Evolutionary conservation across 2,329 filamentous ascomycete species (phyloP).

Genomic region (Pyrenochaeta sp.): DNA sequence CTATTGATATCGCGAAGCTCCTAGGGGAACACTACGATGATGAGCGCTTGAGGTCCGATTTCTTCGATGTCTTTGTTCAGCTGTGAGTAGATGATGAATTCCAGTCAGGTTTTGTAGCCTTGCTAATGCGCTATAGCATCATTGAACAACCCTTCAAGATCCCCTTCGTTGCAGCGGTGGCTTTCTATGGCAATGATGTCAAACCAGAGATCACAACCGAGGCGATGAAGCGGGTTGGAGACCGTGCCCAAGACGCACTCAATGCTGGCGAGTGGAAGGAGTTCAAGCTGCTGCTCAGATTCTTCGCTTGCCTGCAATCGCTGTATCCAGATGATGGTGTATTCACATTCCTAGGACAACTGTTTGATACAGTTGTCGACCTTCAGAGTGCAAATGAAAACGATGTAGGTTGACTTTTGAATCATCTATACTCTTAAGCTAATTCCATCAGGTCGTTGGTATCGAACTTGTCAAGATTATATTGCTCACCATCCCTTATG

Average conservation of each 20-base stretch:
- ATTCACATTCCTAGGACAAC: constrained; percentile 83
- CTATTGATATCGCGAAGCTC: constrained; percentile 61
- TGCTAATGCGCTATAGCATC: constrained; percentile 56
- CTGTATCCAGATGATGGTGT: constrained; percentile 84
- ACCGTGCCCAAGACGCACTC: constrained; percentile 72
- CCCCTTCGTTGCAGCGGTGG: constrained; percentile 87
- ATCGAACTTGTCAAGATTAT: constrained; percentile 97
- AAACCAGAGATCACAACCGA: constrained; percentile 78
- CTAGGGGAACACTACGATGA: constrained; percentile 81
- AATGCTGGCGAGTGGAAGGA: constrained; percentile 83
- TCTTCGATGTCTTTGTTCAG: constrained; percentile 77
- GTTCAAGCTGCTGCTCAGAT: constrained; percentile 88
- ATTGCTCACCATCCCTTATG: constrained; percentile 91
- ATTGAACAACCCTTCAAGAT: constrained; percentile 96
- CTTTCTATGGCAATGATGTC: constrained; percentile 79
- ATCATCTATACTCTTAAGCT: constrained; percentile 9
- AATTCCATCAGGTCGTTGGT: constrained; percentile 61
- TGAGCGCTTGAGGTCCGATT: constrained; percentile 76
- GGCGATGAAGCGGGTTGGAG: constrained; percentile 70
- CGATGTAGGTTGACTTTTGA: constrained; percentile 71
- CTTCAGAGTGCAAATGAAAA: constrained; percentile 92
- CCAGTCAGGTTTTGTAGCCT: background rate
- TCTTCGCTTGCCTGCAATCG: constrained; percentile 85
- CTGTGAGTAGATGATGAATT: constrained; percentile 60
- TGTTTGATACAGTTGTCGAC: constrained; percentile 92